Base-by-base conservation (phyloP, 2,329 filamentous ascomycete genomes). In the Penicillium sp. region DNA sequence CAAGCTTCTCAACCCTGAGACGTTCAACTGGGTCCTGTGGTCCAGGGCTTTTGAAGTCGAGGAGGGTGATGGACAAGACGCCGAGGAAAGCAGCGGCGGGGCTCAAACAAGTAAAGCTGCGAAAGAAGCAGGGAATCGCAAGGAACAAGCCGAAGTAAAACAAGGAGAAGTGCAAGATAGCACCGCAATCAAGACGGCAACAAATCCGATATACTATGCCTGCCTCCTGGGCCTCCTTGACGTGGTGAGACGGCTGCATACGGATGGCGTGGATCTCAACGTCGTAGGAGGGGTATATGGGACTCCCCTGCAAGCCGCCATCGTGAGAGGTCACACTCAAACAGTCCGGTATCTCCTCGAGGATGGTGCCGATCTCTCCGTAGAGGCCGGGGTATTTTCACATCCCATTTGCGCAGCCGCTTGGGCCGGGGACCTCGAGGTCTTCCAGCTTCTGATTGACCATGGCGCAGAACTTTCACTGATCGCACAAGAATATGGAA, bases 381-480 rank as follows among this genome's bases (percentile, higher is more conserved):
- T 52, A 19, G 3, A 35, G 30, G 29, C 7, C 13, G n/a, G 49
- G n/a, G 15, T 5, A 13, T 38, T 38, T 52, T 21, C 26, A 7
- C 21, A 52, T 38, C 17, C 49, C 1, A 52, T 52, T 8, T 23
- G 29, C 8, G 29, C 46, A 48, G 30, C 49, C 5, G 49, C 49
- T 17, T 41, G 29, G 30, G 49, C 29, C 38, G 49, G 49, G 4
- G n/a, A 52, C 49, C 5, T 23, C 15, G 29, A 35, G n/a, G 38
- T 19, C 29, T 35, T 52, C 30, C n/a, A 52, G 49, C n/a, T 52
- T 38, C 49, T 52, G 29, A 38, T 52, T 38, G 49, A 52, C 30
- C 49, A n/a, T 52, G 49, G 49, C 49, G 30, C 49, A 19, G 46
- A 48, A 7, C 6, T 29, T 7, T 21, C 29, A 48, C 7, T 21